Evolutionary conservation across 345 rosid species (phyloP).

Genomic region (Jatropha curcas): DNA sequence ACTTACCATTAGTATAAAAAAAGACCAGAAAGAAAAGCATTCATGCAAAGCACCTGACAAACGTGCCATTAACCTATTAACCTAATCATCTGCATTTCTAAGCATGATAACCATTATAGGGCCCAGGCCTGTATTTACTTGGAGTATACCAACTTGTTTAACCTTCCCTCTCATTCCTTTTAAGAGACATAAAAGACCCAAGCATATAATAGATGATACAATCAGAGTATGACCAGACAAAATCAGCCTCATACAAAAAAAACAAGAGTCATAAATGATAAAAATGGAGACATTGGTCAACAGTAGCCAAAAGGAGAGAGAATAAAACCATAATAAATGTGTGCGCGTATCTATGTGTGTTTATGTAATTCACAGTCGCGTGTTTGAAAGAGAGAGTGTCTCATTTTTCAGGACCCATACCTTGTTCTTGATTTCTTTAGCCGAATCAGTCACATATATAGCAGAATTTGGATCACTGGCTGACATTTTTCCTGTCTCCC

Average conservation of each 20-base stretch:
- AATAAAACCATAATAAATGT: background rate
- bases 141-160: background rate
- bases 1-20: background rate
- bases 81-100: background rate
- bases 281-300: background rate
- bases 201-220: background rate
- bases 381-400: background rate
- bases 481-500: conserved; percentile 94
- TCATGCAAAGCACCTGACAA: background rate
- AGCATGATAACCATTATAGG: background rate
- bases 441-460: conserved; percentile 85
- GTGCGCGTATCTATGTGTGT: too few relatives aligned
- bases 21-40: background rate
- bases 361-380: too few relatives aligned
- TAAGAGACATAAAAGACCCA: background rate
- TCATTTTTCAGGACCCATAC: conserved; percentile 34
- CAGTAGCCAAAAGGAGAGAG: background rate
- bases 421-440: conserved; percentile 77
- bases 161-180: background rate
- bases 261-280: too few relatives aligned
- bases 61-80: background rate
- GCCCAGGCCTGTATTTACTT: background rate
- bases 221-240: background rate
- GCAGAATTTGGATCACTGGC: conserved; percentile 98
- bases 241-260: background rate